These are phyloP conservation scores for Alternaria sp. DNA, from an alignment of 2,329 filamentous ascomycete genomes.

Conservation along the genomic window DNA sequence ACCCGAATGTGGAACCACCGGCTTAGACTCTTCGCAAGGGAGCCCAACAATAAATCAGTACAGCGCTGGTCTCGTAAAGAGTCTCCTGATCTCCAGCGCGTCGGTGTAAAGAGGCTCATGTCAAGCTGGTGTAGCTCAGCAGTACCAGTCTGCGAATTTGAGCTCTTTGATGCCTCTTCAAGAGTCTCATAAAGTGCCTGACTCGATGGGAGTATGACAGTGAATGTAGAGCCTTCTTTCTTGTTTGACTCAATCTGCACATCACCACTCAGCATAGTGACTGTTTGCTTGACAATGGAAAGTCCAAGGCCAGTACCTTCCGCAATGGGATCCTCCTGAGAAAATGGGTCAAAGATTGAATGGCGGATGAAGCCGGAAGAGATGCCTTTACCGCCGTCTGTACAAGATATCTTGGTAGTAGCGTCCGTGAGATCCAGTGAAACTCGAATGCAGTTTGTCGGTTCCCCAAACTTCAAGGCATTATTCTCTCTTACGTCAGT, in stretches of 20 bases:
- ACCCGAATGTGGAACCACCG: slow-evolving; percentile 2
- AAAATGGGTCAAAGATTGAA: slow-evolving; percentile 10
- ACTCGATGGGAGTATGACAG: neutral
- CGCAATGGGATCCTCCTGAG: slow-evolving; percentile 4
- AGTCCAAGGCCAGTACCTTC: slow-evolving; percentile 12
- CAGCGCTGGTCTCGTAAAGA: neutral
- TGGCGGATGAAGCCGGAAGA: slow-evolving; percentile 4
- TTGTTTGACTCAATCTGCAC: slow-evolving; percentile 4
- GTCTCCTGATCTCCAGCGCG: neutral
- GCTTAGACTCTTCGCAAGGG: neutral
- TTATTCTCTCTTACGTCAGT: slow-evolving; percentile 2
- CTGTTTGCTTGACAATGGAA: slow-evolving; percentile 9
- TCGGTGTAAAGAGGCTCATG: slow-evolving; percentile 3
- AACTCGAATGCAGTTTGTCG: slow-evolving; percentile 4
- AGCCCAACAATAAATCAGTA: neutral
- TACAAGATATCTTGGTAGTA: neutral
- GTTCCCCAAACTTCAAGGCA: slow-evolving; percentile 5
- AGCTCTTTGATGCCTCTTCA: neutral
- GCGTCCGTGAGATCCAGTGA: neutral
- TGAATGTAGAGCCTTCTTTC: slow-evolving; percentile 6
- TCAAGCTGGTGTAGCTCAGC: neutral
- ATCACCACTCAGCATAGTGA: slow-evolving; percentile 1
- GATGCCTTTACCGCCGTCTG: slow-evolving; percentile 5
- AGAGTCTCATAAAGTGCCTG: neutral
- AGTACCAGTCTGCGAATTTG: neutral